A percentile compares a stretch with the other conserved stretches of the same genome.
These are phyloP conservation scores for Arachnomyces sp. DNA, from an alignment of 2,329 filamentous ascomycete species.

Conservation along the genomic window DNA sequence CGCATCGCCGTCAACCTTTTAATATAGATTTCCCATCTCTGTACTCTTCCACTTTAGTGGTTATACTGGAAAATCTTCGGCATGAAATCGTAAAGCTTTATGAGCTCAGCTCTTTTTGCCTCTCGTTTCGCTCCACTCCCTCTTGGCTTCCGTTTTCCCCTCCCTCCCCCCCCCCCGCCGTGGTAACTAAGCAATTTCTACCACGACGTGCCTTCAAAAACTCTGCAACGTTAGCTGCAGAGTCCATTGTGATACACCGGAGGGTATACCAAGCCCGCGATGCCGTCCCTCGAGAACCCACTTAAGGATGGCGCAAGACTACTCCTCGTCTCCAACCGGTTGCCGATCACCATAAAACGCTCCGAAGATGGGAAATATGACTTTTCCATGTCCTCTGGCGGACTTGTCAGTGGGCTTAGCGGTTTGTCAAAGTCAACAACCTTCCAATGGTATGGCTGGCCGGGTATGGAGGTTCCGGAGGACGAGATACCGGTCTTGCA, in stretches of 20 bases:
- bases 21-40: too few relatives aligned
- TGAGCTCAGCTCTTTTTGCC: conserved; percentile 11
- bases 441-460: conserved; percentile 99
- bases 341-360: conserved; percentile 94
- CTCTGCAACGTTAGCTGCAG: not conserved
- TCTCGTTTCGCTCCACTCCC: conserved; percentile 6
- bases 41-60: conserved; percentile 7
- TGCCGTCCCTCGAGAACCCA: conserved; percentile 29
- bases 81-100: conserved; percentile 3
- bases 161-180: not conserved
- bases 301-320: conserved; percentile 43
- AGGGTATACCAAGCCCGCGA: conserved; percentile 9
- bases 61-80: conserved; percentile 14
- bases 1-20: too few relatives aligned
- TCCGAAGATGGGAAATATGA: conserved; percentile 84
- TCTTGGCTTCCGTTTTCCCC: conserved; percentile 1
- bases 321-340: conserved; percentile 84
- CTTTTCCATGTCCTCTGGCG: conserved; percentile 95
- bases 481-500: conserved; percentile 68
- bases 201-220: not conserved
- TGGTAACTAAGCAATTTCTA: too few relatives aligned
- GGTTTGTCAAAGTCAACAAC: conserved; percentile 86
- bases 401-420: conserved; percentile 86
- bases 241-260: too few relatives aligned
- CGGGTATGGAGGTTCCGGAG: conserved; percentile 83